Conservation (phyloP, 495 filamentous ascomycete genomes). For the Talaromyces stipitatus region DNA sequence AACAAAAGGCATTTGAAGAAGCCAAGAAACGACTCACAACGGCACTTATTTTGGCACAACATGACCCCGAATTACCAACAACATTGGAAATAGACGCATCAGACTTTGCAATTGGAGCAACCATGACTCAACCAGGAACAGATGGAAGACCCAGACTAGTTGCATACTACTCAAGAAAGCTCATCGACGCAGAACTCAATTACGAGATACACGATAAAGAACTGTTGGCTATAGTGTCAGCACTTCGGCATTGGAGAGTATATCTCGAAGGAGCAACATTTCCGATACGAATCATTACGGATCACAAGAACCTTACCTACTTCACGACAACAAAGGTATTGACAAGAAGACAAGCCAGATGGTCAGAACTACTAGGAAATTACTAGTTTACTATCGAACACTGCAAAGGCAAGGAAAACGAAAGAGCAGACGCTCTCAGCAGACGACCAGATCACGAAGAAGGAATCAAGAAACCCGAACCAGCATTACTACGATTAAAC, state of each 20-base stretch:
- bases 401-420: too few relatives aligned
- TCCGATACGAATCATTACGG: neutral
- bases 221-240: neutral
- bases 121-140: slow-evolving; percentile 8
- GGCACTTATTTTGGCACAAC: too few relatives aligned
- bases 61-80: too few relatives aligned
- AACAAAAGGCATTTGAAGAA: too few relatives aligned
- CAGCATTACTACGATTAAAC: too few relatives aligned
- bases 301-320: neutral
- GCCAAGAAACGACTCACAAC: too few relatives aligned
- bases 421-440: too few relatives aligned
- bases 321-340: slow-evolving; percentile 1
- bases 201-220: neutral
- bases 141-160: slow-evolving; percentile 7
- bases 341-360: neutral
- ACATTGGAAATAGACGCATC: slow-evolving; percentile 16
- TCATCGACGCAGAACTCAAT: too few relatives aligned
- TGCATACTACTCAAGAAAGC: slow-evolving; percentile 5
- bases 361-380: too few relatives aligned
- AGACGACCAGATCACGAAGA: too few relatives aligned
- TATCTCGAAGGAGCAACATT: neutral
- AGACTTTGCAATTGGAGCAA: slow-evolving; percentile 5
- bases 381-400: too few relatives aligned
- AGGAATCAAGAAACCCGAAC: too few relatives aligned
- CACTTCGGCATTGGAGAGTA: neutral